phyloP scores from a whole-genome alignment of 176 grass and related monocot genomes.

The Paspalum vaginatum region DNA sequence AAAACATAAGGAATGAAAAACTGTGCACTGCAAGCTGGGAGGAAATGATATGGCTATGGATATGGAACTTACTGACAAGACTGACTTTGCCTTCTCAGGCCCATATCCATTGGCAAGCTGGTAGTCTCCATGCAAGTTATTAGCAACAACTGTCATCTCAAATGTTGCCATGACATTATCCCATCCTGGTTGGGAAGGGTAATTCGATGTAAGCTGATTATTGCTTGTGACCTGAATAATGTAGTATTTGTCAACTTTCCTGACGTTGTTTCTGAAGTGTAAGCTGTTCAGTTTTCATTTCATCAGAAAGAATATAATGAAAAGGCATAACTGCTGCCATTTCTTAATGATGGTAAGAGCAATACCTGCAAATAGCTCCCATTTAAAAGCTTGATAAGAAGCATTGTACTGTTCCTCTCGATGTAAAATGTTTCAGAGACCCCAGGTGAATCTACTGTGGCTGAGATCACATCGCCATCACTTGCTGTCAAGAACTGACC shows the following conservation, averaged over 20 bases:
- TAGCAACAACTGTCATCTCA: constrained; percentile 72
- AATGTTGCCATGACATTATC: constrained; percentile 72
- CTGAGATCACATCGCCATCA: constrained; percentile 54
- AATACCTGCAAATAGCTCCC: constrained; percentile 75
- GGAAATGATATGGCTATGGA: constrained; percentile 12
- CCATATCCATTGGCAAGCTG: constrained; percentile 90
- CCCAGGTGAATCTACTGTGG: constrained; percentile 55
- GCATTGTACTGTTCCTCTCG: constrained; percentile 63
- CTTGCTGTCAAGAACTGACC: constrained; percentile 79
- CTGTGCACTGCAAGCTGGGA: background rate
- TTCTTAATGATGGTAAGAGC: background rate
- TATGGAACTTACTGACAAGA: constrained; percentile 64
- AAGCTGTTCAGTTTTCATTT: constrained; percentile 26
- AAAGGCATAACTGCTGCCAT: background rate
- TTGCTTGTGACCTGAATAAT: constrained; percentile 67
- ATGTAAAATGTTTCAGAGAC: constrained; percentile 64
- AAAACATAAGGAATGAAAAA: constrained; percentile 5
- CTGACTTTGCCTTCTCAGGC: constrained; percentile 43
- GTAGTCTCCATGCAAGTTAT: constrained; percentile 85
- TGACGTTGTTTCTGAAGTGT: background rate
- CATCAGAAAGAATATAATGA: background rate
- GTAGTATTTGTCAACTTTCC: constrained; percentile 40
- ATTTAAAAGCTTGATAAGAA: constrained; percentile 83
- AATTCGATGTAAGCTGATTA: constrained; percentile 64
- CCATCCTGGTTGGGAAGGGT: constrained; percentile 75